Percentiles rank a stretch among this genome's conserved stretches.
These are phyloP conservation scores for Lentinus tigrinus DNA, from an alignment of 768 basidiomycete genomes.

Conservation along the genomic window DNA sequence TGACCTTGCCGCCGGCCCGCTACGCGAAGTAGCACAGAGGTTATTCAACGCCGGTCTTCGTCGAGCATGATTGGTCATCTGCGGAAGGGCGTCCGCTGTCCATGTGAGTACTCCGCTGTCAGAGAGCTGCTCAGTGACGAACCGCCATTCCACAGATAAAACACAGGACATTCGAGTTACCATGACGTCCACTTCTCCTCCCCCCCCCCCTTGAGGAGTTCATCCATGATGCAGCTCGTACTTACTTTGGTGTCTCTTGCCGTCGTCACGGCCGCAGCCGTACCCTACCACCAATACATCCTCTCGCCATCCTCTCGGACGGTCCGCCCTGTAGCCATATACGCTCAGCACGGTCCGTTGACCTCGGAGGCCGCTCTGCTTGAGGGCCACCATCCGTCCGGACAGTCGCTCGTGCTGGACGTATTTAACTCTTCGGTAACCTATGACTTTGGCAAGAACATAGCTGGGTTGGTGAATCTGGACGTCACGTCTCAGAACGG, in stretches of 20 bases:
- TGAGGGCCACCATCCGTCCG: not conserved
- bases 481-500: slow-evolving; percentile 1
- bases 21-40: no score
- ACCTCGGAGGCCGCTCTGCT: slow-evolving; percentile 1
- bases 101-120: no score
- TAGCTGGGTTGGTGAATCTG: slow-evolving; percentile 14
- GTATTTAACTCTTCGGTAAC: slow-evolving; percentile 11
- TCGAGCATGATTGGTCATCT: no score
- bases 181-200: no score
- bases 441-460: slow-evolving; percentile 19
- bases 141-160: no score
- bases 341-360: slow-evolving; percentile 5
- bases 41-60: no score
- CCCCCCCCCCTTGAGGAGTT: no score
- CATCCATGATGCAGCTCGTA: not conserved
- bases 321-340: slow-evolving; percentile 6
- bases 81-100: no score
- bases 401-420: not conserved
- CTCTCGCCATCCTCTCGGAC: slow-evolving; percentile 15
- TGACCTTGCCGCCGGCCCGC: no score
- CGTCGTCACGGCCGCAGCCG: not conserved
- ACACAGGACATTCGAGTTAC: no score
- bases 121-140: no score
- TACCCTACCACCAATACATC: slow-evolving; percentile 12
- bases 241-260: not conserved